Evolutionary conservation across 306 rosid species (phyloP).

Genomic region (Sesbania bispinosa): DNA sequence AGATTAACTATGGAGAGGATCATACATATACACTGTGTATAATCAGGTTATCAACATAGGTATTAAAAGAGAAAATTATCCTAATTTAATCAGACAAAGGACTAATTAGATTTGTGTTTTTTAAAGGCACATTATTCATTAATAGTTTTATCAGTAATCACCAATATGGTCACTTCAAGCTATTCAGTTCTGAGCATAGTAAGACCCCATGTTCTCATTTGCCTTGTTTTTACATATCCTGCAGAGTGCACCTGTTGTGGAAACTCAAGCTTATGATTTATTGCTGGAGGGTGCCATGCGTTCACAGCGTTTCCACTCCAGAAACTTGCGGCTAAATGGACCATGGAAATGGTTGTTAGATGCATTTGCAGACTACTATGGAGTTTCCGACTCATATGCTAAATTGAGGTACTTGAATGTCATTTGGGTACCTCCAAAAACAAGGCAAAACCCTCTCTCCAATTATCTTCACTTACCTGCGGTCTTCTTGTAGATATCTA

Average conservation of each 20-base stretch:
- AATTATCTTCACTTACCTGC: slow-evolving; percentile 17
- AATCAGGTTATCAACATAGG: neutral
- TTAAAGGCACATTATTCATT: neutral
- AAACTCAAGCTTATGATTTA: slow-evolving; percentile 95
- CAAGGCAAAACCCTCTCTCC: neutral
- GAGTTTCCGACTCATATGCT: slow-evolving; percentile 83
- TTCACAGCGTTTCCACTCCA: slow-evolving; percentile 70
- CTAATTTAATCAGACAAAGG: neutral
- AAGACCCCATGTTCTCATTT: too few relatives aligned
- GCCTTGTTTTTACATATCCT: slow-evolving; percentile 27
- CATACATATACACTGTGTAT: neutral
- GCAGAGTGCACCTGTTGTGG: slow-evolving; percentile 90
- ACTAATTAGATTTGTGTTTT: neutral
- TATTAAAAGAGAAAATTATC: slow-evolving; percentile 1
- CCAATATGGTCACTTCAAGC: neutral
- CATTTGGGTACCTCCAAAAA: neutral
- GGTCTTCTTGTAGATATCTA: slow-evolving; percentile 61
- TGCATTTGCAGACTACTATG: slow-evolving; percentile 87
- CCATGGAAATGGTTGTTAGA: slow-evolving; percentile 95
- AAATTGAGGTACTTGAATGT: slow-evolving; percentile 67
- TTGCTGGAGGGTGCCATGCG: slow-evolving; percentile 93
- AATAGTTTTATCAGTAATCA: neutral
- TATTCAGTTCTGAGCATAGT: neutral
- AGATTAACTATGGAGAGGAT: neutral
- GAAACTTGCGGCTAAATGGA: slow-evolving; percentile 71